Conservation (phyloP, 164 flowering plant species). For the Warburgia ugandensis region DNA sequence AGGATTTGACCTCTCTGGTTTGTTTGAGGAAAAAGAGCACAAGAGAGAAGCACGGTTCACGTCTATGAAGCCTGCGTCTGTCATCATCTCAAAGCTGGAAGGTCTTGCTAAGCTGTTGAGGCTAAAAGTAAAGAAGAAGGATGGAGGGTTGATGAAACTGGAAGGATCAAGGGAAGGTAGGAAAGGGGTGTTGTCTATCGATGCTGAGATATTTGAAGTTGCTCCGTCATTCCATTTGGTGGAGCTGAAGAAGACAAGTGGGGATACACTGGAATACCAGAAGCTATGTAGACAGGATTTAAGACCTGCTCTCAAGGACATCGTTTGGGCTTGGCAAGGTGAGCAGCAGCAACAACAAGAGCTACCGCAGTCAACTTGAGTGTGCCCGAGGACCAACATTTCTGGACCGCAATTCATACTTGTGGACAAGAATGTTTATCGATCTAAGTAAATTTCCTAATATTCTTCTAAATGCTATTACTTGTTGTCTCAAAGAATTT, state of each 20-base stretch:
- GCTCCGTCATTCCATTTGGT: slow-evolving; percentile 54
- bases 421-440: no score
- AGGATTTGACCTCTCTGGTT: slow-evolving; percentile 71
- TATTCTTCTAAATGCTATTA: no score
- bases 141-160: slow-evolving; percentile 45
- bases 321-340: slow-evolving; percentile 77
- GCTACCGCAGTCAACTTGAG: slow-evolving; percentile 8
- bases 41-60: slow-evolving; percentile 54
- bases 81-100: slow-evolving; percentile 61
- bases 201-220: slow-evolving; percentile 75
- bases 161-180: slow-evolving; percentile 54
- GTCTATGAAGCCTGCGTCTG: slow-evolving; percentile 39
- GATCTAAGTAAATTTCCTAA: no score
- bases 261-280: slow-evolving; percentile 72
- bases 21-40: slow-evolving; percentile 37
- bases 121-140: slow-evolving; percentile 45
- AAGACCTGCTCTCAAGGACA: slow-evolving; percentile 68
- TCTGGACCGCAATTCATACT: no score
- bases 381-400: no score
- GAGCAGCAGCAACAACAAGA: slow-evolving; percentile 25
- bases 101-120: slow-evolving; percentile 41
- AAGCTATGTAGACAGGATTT: slow-evolving; percentile 43
- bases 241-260: slow-evolving; percentile 61
- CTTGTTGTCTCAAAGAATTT: no score
- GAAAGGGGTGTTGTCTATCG: slow-evolving; percentile 56